Evolutionary conservation across 164 flowering plant genomes (phyloP).

Genomic region (Vitis vinifera): DNA sequence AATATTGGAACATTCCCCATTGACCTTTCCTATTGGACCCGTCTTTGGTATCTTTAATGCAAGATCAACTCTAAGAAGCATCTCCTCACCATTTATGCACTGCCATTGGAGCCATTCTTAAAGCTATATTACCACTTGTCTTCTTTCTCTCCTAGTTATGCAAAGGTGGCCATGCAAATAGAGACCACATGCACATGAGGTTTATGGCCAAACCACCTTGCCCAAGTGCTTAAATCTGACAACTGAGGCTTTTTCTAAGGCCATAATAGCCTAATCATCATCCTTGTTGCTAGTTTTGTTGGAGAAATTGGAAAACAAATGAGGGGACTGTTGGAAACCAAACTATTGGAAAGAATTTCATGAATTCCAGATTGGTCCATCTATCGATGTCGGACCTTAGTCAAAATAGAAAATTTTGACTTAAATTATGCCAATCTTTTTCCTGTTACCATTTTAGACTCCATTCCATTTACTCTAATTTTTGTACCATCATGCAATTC

Average conservation of each 20-base stretch:
- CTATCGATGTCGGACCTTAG: slow-evolving; percentile 74
- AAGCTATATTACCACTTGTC: too few relatives aligned
- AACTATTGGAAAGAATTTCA: slow-evolving; percentile 20
- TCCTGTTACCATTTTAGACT: slow-evolving; percentile 49
- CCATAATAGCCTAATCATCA: too few relatives aligned
- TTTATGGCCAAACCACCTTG: too few relatives aligned
- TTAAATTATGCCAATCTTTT: slow-evolving; percentile 65
- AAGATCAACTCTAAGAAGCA: slow-evolving; percentile 18
- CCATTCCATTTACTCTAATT: slow-evolving; percentile 85
- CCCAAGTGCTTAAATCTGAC: too few relatives aligned
- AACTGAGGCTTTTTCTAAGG: too few relatives aligned
- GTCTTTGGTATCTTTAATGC: slow-evolving; percentile 6
- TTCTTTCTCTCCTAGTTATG: too few relatives aligned
- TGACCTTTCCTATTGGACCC: slow-evolving; percentile 10
- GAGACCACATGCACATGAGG: too few relatives aligned
- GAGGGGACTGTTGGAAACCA: too few relatives aligned
- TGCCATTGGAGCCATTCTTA: background rate
- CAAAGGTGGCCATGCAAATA: too few relatives aligned
- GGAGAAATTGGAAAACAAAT: too few relatives aligned
- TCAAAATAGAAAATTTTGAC: slow-evolving; percentile 77
- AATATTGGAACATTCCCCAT: slow-evolving; percentile 18
- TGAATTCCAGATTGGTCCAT: too few relatives aligned
- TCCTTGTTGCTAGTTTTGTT: too few relatives aligned
- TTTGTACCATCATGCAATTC: slow-evolving; percentile 77
- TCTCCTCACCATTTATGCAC: slow-evolving; percentile 12